phyloP scores from a whole-genome alignment of 495 filamentous ascomycete genomes.

The Tirmania nivea region DNA sequence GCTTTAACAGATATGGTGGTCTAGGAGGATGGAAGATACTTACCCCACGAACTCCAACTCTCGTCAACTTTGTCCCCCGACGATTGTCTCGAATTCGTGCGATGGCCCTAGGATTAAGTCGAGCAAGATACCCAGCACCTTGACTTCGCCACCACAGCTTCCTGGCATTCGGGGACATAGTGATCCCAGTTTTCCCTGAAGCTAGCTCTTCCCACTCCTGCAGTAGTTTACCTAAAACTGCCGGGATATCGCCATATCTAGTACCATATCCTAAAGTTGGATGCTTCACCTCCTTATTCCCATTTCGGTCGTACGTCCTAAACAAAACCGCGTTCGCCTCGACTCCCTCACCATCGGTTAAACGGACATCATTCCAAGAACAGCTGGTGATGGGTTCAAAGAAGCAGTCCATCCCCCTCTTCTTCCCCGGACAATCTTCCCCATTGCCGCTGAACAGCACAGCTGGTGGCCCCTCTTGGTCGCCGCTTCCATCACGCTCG shows the following conservation, averaged over 20 bases:
- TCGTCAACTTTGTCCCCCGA: background rate
- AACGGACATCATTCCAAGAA: background rate
- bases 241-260: constrained; percentile 2
- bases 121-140: constrained; percentile 6
- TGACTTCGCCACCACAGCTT: constrained; percentile 10
- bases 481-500: constrained; percentile 1
- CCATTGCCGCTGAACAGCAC: background rate
- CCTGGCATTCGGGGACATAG: background rate
- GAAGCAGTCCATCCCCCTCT: constrained; percentile 2
- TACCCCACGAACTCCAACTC: background rate
- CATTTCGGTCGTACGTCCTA: background rate
- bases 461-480: background rate
- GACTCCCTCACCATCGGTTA: background rate
- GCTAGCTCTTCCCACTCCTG: background rate
- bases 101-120: background rate
- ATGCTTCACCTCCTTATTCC: background rate
- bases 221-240: constrained; percentile 3
- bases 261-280: constrained; percentile 1
- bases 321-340: background rate
- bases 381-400: constrained; percentile 9
- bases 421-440: background rate
- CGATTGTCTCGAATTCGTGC: background rate
- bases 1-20: background rate
- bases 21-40: background rate
- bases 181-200: background rate